A percentile compares a stretch with the other conserved stretches of the same genome.
Evolutionary conservation across 2,329 filamentous ascomycete species (phyloP).

Genomic region (Colletotrichum sp.): DNA sequence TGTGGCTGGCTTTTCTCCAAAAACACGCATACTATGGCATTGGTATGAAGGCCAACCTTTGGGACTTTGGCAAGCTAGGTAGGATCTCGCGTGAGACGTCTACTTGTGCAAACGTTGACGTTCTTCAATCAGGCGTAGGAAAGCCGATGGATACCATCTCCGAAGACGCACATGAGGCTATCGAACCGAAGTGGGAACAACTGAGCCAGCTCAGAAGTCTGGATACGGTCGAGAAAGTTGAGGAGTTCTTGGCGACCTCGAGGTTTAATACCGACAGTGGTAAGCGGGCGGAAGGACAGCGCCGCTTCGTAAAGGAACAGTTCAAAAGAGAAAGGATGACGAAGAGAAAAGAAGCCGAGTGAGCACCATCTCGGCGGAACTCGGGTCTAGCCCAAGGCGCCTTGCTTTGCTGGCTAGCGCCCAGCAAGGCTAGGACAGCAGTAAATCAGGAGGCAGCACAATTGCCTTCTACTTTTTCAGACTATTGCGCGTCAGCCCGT

Average conservation of each 20-base stretch:
- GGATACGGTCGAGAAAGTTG: slow-evolving; percentile 58
- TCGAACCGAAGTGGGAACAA: slow-evolving; percentile 59
- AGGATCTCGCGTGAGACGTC: background rate
- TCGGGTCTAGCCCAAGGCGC: background rate
- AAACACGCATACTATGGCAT: slow-evolving; percentile 96
- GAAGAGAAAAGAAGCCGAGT: background rate
- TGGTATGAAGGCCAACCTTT: slow-evolving; percentile 98
- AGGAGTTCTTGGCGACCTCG: slow-evolving; percentile 61
- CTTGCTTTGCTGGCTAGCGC: background rate
- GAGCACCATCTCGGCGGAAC: background rate
- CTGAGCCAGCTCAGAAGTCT: slow-evolving; percentile 57
- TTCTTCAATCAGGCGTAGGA: slow-evolving; percentile 46
- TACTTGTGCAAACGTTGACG: background rate
- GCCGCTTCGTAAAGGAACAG: slow-evolving; percentile 5
- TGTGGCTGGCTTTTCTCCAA: slow-evolving; percentile 90
- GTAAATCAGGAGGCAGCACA: background rate
- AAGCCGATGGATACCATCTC: slow-evolving; percentile 57
- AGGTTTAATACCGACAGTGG: slow-evolving; percentile 40
- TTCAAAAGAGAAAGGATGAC: background rate
- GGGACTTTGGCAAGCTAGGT: slow-evolving; percentile 80
- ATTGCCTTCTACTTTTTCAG: background rate
- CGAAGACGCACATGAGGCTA: slow-evolving; percentile 44
- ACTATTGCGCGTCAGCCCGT: background rate
- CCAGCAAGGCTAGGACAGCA: background rate
- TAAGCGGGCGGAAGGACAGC: slow-evolving; percentile 6